These are phyloP conservation scores for Xeromyces bisporus DNA, from an alignment of 495 filamentous ascomycete species.

Conservation along the genomic window DNA sequence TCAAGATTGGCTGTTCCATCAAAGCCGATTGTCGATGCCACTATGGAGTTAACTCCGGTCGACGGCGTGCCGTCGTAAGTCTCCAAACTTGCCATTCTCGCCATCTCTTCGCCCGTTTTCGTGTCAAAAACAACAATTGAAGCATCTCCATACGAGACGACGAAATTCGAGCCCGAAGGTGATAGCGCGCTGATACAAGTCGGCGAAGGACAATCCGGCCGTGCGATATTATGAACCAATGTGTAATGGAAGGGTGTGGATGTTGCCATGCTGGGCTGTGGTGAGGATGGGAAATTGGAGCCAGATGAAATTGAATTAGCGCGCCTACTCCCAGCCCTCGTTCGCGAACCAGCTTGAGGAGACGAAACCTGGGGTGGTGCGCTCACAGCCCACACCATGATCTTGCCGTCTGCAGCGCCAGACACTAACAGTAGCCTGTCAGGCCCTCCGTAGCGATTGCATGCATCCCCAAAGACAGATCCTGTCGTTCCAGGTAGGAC, in stretches of 20 bases:
- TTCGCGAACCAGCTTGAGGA: constrained; percentile 51
- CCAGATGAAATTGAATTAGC: constrained; percentile 84
- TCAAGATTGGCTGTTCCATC: constrained; percentile 53
- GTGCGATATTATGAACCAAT: constrained; percentile 69
- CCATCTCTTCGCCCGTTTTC: constrained; percentile 75
- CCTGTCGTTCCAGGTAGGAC: constrained; percentile 75
- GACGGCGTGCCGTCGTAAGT: constrained; percentile 75
- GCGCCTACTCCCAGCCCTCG: constrained; percentile 59
- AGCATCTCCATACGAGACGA: constrained; percentile 81
- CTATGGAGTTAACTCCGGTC: constrained; percentile 82
- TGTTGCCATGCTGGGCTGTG: constrained; percentile 74
- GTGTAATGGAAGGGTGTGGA: constrained; percentile 45
- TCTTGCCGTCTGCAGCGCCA: constrained; percentile 76
- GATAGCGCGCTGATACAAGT: constrained; percentile 86
- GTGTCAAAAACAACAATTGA: constrained; percentile 86
- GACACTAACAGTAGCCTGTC: constrained; percentile 84
- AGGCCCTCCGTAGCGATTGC: constrained; percentile 49
- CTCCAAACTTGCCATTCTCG: constrained; percentile 78
- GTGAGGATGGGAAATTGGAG: constrained; percentile 73
- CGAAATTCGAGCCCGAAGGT: constrained; percentile 73
- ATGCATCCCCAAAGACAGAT: constrained; percentile 55
- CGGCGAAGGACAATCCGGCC: constrained; percentile 56
- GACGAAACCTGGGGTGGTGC: constrained; percentile 73
- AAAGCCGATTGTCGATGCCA: constrained; percentile 65
- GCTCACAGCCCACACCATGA: constrained; percentile 89